A percentile compares a stretch with the other conserved stretches of the same genome.
Conservation (phyloP, 192 early-diverging fungal species). For the Funneliformis geosporum region DNA sequence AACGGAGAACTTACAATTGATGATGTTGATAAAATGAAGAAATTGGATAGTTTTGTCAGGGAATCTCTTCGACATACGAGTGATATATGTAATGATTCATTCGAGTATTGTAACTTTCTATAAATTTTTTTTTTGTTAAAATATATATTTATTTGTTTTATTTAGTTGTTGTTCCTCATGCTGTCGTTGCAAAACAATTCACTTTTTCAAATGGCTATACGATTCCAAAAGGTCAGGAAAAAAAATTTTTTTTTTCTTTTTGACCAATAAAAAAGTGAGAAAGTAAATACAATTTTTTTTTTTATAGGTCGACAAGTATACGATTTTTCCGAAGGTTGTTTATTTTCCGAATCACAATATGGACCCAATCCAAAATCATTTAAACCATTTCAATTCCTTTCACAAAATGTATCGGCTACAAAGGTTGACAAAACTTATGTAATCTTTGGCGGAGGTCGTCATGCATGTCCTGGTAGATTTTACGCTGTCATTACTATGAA, state of each 20-base stretch:
- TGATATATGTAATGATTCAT: background rate
- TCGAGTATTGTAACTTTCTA: background rate
- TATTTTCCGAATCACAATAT: background rate
- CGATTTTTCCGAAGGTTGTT: no score
- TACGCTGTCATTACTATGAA: background rate
- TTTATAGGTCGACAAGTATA: no score
- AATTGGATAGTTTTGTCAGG: conserved; percentile 7
- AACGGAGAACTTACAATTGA: background rate
- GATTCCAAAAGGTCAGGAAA: background rate
- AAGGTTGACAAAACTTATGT: background rate
- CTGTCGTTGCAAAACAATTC: background rate
- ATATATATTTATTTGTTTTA: background rate
- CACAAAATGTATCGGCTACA: background rate
- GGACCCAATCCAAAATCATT: background rate
- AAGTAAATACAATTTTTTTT: no score
- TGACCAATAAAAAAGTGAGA: no score
- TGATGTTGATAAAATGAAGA: conserved; percentile 6
- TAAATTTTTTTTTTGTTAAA: background rate
- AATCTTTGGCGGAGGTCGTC: conserved; percentile 11
- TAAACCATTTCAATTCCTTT: background rate
- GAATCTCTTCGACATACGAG: background rate
- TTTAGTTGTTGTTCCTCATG: background rate
- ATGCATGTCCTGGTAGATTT: conserved; percentile 18
- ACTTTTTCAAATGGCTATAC: background rate
- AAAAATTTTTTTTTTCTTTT: no score